Percentiles rank a stretch among this genome's conserved stretches.
Evolutionary conservation across 768 basidiomycete species (phyloP).

Genomic region (Russula virescens): DNA sequence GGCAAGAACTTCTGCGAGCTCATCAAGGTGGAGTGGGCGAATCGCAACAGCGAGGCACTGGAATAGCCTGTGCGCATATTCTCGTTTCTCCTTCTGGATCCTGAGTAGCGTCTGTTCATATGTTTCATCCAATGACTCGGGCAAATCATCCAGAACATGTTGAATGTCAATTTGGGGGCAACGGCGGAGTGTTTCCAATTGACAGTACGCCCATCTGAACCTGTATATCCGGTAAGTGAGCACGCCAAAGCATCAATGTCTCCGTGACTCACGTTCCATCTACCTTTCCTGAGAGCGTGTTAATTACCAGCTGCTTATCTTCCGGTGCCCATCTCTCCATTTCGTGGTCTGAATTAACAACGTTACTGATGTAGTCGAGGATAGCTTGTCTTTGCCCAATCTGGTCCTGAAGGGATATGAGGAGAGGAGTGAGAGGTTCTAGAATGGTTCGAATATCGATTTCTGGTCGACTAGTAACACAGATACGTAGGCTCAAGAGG

Average conservation of each 20-base stretch:
- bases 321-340: conserved; percentile 6
- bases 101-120: not conserved
- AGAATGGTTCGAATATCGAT: not conserved
- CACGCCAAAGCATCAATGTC: not conserved
- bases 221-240: not conserved
- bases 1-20: conserved; percentile 10
- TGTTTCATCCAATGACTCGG: not conserved
- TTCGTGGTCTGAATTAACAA: not conserved
- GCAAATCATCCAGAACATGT: not conserved
- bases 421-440: not conserved
- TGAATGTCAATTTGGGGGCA: conserved; percentile 4
- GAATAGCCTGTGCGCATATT: not conserved
- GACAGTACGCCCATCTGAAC: conserved; percentile 9
- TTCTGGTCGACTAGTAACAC: not conserved
- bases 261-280: too few species aligned
- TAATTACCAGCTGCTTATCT: not conserved
- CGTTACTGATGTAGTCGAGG: not conserved
- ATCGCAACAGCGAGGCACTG: conserved; percentile 2
- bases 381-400: not conserved
- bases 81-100: not conserved
- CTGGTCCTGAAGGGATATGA: not conserved
- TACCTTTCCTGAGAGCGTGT: not conserved
- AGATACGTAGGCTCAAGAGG: not conserved
- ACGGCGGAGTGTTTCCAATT: too few species aligned
- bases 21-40: conserved; percentile 1